A percentile compares a stretch with the other conserved stretches of the same genome.
Evolutionary conservation across 1,284 basidiomycete genomes (phyloP).

Genomic region (Moesziomyces aphidis): DNA sequence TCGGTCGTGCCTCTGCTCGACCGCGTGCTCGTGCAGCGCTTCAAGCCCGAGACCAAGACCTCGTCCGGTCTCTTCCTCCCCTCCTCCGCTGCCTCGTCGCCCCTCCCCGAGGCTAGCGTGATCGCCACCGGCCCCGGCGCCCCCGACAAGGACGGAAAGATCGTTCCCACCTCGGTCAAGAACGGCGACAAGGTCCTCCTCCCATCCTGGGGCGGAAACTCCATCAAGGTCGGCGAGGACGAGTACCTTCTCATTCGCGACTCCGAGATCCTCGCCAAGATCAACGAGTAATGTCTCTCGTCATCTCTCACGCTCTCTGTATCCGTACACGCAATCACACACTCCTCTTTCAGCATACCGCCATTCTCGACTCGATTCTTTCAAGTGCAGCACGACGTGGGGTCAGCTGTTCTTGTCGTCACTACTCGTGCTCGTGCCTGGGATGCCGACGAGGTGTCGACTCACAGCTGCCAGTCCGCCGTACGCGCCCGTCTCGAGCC

Average conservation of each 20-base stretch:
- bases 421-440: conserved; percentile 4
- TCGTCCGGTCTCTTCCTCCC: conserved; percentile 87
- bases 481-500: conserved; percentile 54
- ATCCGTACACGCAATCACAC: neutral
- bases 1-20: conserved; percentile 91
- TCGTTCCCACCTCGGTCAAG: conserved; percentile 84
- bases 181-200: conserved; percentile 91
- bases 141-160: conserved; percentile 82
- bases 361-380: neutral
- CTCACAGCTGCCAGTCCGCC: conserved; percentile 54
- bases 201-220: conserved; percentile 93
- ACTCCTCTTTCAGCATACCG: neutral
- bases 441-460: conserved; percentile 39
- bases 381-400: neutral
- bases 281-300: conserved; percentile 78
- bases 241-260: conserved; percentile 97
- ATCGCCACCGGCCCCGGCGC: conserved; percentile 95
- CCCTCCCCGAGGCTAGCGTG: conserved; percentile 95
- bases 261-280: conserved; percentile 94
- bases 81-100: conserved; percentile 81
- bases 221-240: conserved; percentile 97
- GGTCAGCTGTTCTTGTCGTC: neutral
- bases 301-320: neutral
- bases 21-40: conserved; percentile 95
- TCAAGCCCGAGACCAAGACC: conserved; percentile 79